Conservation (phyloP, 1,284 basidiomycete species). For the Butyriboletus appendiculatus region DNA sequence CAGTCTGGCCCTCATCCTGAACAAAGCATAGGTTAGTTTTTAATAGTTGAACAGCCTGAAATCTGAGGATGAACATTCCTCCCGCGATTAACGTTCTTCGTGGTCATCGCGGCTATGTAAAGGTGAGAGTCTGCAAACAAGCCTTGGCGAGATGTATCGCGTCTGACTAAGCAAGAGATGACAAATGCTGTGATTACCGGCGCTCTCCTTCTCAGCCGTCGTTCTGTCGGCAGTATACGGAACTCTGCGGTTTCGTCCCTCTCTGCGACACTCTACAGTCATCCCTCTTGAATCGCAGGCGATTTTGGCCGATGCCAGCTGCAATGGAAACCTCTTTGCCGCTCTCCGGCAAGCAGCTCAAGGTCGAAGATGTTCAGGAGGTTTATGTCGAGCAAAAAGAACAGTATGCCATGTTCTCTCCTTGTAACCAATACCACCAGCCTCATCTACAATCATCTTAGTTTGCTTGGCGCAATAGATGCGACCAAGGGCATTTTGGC, state of each 20-base stretch:
- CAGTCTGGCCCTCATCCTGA: conserved; percentile 5
- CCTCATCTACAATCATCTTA: conserved; percentile 33
- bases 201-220: not conserved
- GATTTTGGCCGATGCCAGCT: conserved; percentile 17
- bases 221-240: conserved; percentile 10
- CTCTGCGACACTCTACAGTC: not conserved
- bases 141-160: not conserved
- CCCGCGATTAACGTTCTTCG: not conserved
- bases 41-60: not conserved
- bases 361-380: conserved; percentile 70
- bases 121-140: not conserved
- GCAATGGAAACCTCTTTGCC: conserved; percentile 13
- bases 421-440: not conserved
- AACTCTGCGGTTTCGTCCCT: not conserved
- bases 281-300: conserved; percentile 5
- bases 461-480: conserved; percentile 76
- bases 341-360: conserved; percentile 42
- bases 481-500: conserved; percentile 68
- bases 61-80: not conserved
- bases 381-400: conserved; percentile 72
- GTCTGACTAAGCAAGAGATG: conserved; percentile 24
- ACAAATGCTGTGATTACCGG: conserved; percentile 11
- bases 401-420: conserved; percentile 45
- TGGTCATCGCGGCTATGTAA: not conserved
- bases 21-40: not conserved